Evolutionary conservation across 371 early-diverging fungal genomes (phyloP).

Genomic region (Mucor velutinosus): DNA sequence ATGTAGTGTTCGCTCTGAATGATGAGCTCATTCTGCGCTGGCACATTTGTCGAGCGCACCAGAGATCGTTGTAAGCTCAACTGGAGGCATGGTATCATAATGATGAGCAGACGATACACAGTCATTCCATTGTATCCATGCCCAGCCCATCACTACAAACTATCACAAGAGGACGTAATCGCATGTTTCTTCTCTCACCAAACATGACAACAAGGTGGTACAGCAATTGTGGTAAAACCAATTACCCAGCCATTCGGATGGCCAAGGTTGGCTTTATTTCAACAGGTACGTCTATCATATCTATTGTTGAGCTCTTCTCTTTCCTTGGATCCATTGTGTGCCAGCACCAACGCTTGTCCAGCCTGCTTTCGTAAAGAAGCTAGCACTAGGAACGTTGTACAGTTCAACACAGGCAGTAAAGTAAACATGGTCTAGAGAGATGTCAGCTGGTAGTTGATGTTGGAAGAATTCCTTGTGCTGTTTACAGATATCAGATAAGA

Average conservation of each 20-base stretch:
- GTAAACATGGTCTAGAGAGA: not conserved
- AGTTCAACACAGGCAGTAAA: constrained; percentile 10
- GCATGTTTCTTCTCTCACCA: not conserved
- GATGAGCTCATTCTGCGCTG: too few species aligned
- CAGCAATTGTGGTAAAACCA: not conserved
- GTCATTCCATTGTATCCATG: not conserved
- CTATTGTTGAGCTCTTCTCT: not conserved
- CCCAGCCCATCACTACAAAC: not conserved
- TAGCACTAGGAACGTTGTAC: constrained; percentile 7
- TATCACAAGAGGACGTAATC: not conserved
- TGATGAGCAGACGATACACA: not conserved
- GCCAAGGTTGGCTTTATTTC: not conserved
- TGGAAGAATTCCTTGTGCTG: constrained; percentile 1
- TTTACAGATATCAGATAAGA: constrained; percentile 2
- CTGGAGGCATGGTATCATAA: not conserved
- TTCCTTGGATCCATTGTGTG: not conserved
- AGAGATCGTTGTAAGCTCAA: too few species aligned
- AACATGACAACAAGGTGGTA: not conserved
- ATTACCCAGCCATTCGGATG: not conserved
- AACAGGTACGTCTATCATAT: not conserved
- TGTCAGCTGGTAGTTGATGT: not conserved
- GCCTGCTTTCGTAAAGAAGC: constrained; percentile 8
- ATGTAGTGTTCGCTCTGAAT: too few species aligned
- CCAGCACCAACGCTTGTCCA: not conserved
- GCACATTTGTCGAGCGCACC: too few species aligned